Evolutionary conservation across 768 basidiomycete species (phyloP), one percentile per base, ranked within the genome.

Genomic region (Pleurotus ostreatus): DNA sequence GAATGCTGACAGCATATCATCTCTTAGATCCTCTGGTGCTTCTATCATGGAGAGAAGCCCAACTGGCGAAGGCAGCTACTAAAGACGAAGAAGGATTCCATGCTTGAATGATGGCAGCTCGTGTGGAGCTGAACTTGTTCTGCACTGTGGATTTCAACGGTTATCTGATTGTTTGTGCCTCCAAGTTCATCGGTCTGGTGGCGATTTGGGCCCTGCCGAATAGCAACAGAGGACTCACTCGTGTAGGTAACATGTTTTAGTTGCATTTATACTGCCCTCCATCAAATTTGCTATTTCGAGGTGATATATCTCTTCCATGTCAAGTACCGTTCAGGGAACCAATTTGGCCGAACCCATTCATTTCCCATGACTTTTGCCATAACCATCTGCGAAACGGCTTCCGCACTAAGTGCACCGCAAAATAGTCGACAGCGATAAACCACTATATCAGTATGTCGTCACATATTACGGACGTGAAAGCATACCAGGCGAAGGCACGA

Each of bases 401-500:
- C 56, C 20, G 59, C 57, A 34, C 57, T 57, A 49, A 38, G 44
- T 23, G 13, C 41, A 12, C 16, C 26, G 46, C 44, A 40, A 43
- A 34, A 34, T 34, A 34, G 30, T 34, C n/a, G 18, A n/a, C 51
- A 57, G 34, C 44, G 51, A 54, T 57, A 23, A 56, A 88, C 88
- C 59, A 18, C 49, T 52, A 57, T 25, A 25, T 13, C 16, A 39
- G 8, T 43, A 46, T 39, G 44, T 39, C n/a, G 23, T 44, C 23
- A 44, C 18, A n/a, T 15, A 40, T 45, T 25, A 51, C 40, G 9
- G 55, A 8, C 8, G 30, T 54, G 18, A 57, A 57, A n/a, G 1
- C 78, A 43, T 61, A 86, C 89, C 88, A 89, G 26, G 79, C 82
- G 66, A 79, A 90, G 0, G 86, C 82, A 4, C 87, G 81, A 3